These are phyloP conservation scores for Psilocybe azurescens DNA, from an alignment of 768 basidiomycete genomes.

Conservation along the genomic window DNA sequence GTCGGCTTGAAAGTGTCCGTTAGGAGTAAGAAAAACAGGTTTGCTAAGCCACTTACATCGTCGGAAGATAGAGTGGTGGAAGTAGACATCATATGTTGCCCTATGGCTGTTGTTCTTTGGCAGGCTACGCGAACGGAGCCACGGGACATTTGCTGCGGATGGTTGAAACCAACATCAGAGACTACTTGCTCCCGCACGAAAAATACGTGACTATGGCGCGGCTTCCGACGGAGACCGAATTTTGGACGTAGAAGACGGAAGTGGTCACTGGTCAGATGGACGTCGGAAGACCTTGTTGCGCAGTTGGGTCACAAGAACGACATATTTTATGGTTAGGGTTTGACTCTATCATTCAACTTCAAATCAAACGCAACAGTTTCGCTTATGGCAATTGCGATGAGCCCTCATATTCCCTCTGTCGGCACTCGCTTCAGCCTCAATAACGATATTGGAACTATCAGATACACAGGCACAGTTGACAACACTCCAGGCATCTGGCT, in stretches of 20 bases:
- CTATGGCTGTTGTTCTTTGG: conserved; percentile 49
- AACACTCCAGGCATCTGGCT: conserved; percentile 78
- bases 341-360: conserved; percentile 14
- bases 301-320: neutral
- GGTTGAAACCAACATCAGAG: conserved; percentile 35
- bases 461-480: conserved; percentile 68
- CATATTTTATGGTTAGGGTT: conserved; percentile 28
- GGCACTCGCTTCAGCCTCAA: conserved; percentile 62
- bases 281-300: conserved; percentile 7
- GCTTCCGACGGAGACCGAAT: conserved; percentile 26
- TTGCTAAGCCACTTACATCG: conserved; percentile 40
- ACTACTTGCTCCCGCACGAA: conserved; percentile 5
- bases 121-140: conserved; percentile 38
- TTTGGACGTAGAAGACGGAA: conserved; percentile 7
- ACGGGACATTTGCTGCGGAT: conserved; percentile 48
- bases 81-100: conserved; percentile 54
- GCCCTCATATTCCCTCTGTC: conserved; percentile 35
- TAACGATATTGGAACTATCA: conserved; percentile 70
- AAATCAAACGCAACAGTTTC: neutral
- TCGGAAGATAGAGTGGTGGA: conserved; percentile 25
- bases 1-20: conserved; percentile 40
- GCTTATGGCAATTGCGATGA: conserved; percentile 9
- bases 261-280: conserved; percentile 2
- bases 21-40: conserved; percentile 15
- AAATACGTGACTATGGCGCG: conserved; percentile 15